Percentiles rank a stretch among this genome's conserved stretches.
phyloP scores from a whole-genome alignment of 176 grass and related monocot genomes.

The Musa itinerans region DNA sequence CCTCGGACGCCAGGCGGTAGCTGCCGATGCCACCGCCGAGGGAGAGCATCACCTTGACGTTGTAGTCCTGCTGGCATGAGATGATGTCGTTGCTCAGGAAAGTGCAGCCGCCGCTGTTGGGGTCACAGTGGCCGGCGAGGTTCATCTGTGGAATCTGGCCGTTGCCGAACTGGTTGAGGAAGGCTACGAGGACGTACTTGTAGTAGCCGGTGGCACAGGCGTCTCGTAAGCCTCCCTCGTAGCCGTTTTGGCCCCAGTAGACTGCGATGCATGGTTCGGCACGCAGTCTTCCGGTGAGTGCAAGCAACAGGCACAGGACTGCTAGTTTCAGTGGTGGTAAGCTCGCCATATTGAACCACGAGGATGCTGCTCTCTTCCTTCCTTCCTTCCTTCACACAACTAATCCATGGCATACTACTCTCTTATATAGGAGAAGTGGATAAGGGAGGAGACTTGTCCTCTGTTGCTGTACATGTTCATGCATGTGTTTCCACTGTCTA shows the following conservation, averaged over 20 bases:
- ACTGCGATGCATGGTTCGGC: constrained; percentile 40
- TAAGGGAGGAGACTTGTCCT: background rate
- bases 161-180: constrained; percentile 49
- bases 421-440: background rate
- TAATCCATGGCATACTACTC: background rate
- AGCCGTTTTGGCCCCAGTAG: constrained; percentile 62
- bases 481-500: too few relatives aligned
- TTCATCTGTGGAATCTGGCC: constrained; percentile 42
- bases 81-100: background rate
- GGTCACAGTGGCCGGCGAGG: constrained; percentile 63
- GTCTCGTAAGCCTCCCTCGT: constrained; percentile 38
- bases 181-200: constrained; percentile 28
- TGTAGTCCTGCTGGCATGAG: constrained; percentile 42
- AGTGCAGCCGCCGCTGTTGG: background rate
- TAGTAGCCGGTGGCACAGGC: constrained; percentile 52
- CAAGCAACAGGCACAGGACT: background rate
- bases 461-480: too few relatives aligned
- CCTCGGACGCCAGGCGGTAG: constrained; percentile 34
- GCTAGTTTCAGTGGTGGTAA: background rate
- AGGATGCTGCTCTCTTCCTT: background rate
- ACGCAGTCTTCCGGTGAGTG: constrained; percentile 13
- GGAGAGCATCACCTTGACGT: constrained; percentile 20
- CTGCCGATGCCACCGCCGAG: constrained; percentile 9
- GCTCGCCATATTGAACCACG: background rate
- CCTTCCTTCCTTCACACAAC: too few relatives aligned